Evolutionary conservation across 495 filamentous ascomycete genomes (phyloP).

Genomic region (Talaromyces liani): DNA sequence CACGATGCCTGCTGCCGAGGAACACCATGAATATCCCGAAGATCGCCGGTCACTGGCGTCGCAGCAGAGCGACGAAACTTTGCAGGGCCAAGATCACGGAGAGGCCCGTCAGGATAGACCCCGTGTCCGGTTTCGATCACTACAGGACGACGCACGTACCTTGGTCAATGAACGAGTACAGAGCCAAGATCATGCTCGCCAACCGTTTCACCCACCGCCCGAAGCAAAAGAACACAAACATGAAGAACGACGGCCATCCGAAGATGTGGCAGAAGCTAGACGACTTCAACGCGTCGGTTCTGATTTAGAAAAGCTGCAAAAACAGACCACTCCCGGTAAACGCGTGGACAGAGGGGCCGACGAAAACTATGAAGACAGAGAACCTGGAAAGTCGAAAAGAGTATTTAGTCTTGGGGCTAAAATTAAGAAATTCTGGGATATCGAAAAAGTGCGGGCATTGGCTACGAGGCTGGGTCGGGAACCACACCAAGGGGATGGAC

Average conservation of each 20-base stretch:
- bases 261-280: slow-evolving; percentile 5
- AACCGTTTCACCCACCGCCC: slow-evolving; percentile 8
- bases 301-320: neutral
- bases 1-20: slow-evolving; percentile 7
- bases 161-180: slow-evolving; percentile 2
- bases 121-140: slow-evolving; percentile 9
- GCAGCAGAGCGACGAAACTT: slow-evolving; percentile 5
- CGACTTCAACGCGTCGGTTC: neutral
- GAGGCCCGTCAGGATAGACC: neutral
- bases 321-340: neutral
- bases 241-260: neutral
- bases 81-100: slow-evolving; percentile 2
- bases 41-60: slow-evolving; percentile 1
- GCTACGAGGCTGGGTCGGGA: slow-evolving; percentile 2
- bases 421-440: neutral
- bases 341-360: neutral
- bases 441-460: neutral
- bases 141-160: slow-evolving; percentile 1
- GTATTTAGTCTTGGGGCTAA: neutral
- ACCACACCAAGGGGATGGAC: slow-evolving; percentile 2
- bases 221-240: neutral
- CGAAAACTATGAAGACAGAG: neutral
- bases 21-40: slow-evolving; percentile 8
- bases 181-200: slow-evolving; percentile 3
- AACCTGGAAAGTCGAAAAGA: neutral